Evolutionary conservation across 495 filamentous ascomycete species (phyloP).

Genomic region (Geopyxis carbonaria): DNA sequence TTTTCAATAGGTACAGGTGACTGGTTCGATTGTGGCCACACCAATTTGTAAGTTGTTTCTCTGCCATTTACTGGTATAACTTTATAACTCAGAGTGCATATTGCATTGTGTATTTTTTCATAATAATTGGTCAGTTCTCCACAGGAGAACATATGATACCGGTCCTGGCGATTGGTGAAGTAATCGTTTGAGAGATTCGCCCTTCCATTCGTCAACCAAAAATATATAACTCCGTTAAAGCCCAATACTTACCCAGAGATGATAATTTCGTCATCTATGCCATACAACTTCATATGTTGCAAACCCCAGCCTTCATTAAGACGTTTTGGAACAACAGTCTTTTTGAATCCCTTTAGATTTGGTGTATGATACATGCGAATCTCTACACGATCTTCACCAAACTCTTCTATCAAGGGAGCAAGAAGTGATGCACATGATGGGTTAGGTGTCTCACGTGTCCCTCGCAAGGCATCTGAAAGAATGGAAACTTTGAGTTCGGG

Average conservation of each 20-base stretch:
- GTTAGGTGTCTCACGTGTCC: constrained; percentile 76
- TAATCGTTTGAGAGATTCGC: constrained; percentile 90
- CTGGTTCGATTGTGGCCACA: constrained; percentile 64
- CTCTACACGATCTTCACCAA: constrained; percentile 74
- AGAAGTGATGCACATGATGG: constrained; percentile 83
- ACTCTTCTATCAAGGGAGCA: constrained; percentile 59
- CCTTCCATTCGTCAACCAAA: constrained; percentile 53
- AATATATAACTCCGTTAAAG: constrained; percentile 1
- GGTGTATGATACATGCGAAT: constrained; percentile 96
- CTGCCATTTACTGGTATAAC: constrained; percentile 48
- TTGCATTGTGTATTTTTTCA: constrained; percentile 51
- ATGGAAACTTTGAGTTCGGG: constrained; percentile 71
- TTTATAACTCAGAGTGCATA: constrained; percentile 67
- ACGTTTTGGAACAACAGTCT: constrained; percentile 63
- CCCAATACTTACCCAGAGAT: constrained; percentile 52
- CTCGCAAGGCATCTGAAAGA: constrained; percentile 80
- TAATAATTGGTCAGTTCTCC: constrained; percentile 70
- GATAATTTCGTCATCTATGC: constrained; percentile 88
- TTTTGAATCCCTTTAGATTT: constrained; percentile 74
- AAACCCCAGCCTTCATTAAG: constrained; percentile 98
- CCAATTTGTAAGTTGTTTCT: constrained; percentile 55
- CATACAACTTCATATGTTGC: constrained; percentile 99
- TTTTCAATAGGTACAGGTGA: constrained; percentile 52
- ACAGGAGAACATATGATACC: constrained; percentile 82
- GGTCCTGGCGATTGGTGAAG: constrained; percentile 87